Evolutionary conservation across 768 basidiomycete species (phyloP), one percentile per base, ranked within the genome.

Genomic region (Epithele typhae): DNA sequence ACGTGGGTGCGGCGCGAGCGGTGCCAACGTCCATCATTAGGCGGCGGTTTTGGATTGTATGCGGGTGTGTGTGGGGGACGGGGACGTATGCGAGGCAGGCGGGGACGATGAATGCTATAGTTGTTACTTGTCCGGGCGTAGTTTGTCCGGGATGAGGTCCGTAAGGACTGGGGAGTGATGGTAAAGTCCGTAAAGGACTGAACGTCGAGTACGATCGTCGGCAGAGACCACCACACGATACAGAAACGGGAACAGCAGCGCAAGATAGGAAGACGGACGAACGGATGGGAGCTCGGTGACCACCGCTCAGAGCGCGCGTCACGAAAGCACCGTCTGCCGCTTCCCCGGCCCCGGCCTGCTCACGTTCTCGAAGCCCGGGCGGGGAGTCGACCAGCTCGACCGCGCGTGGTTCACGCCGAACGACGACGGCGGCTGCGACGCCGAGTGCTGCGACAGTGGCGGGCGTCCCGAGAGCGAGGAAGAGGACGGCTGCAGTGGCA

Each of bases 321-420:
- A 61, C 50, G 59, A 56, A 34, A 60, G 57, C 45, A 62, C 48
- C 22, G 59, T 60, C 56, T 62, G 59, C 39, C 61, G 49, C 36
- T 59, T 33, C 40, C 45, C 48, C 40, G 27, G 45, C 18, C 22
- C 52, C 36, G 59, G 62, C 21, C 62, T 46, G 45, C 61, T 62
- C 25, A 60, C 43, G 43, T 59, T 62, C 56, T 60, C 55, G 49
- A 62, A 62, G n/a, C 54, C 57, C 12, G 55, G 39, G 40, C 57
- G 52, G 17, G 47, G 48, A 11, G 47, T 19, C 33, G 51, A 49
- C 49, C 52, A 48, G 23, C 49, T 51, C 37, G 46, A 43, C 49
- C 58, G 45, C 37, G 58, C 50, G 34, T 52, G 37, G 42, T 39
- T 52, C n/a, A n/a, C n/a, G n/a, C n/a, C n/a, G 47, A 48, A 56